phyloP scores from a whole-genome alignment of 768 basidiomycete species.

The Rhodosporidiobolus odoratus region DNA sequence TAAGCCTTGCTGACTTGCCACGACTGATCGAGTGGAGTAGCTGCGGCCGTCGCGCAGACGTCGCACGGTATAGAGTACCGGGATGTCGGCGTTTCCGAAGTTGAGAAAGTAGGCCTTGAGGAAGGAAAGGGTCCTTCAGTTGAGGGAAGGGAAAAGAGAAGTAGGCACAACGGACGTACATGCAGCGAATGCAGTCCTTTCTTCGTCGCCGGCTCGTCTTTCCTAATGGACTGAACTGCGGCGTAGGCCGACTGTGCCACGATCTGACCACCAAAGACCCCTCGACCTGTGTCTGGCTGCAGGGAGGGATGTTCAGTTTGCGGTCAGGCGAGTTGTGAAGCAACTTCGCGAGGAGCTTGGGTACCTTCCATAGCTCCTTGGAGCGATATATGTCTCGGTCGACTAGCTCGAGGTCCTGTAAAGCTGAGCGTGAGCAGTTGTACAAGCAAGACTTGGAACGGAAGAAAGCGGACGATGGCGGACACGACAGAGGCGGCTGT shows the following conservation, averaged over 20 bases:
- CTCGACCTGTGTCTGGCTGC: conserved; percentile 24
- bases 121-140: neutral
- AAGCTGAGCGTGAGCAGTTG: neutral
- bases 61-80: conserved; percentile 41
- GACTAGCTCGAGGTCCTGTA: conserved; percentile 35
- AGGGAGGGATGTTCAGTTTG: neutral
- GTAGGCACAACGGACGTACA: too few relatives aligned
- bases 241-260: conserved; percentile 42
- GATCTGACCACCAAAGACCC: conserved; percentile 41
- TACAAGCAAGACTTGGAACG: neutral
- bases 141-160: neutral
- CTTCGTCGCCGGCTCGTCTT: conserved; percentile 23
- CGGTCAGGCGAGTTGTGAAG: neutral
- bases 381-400: conserved; percentile 36
- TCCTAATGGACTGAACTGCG: conserved; percentile 31
- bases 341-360: too few relatives aligned
- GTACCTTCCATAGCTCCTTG: conserved; percentile 36
- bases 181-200: conserved; percentile 39
- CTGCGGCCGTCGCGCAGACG: conserved; percentile 39
- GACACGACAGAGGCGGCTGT: conserved; percentile 19
- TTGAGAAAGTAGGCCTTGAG: conserved; percentile 40
- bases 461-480: conserved; percentile 16
- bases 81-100: conserved; percentile 42
- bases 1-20: conserved; percentile 39
- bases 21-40: conserved; percentile 39